phyloP scores from a whole-genome alignment of 495 filamentous ascomycete genomes.

The Lentithecium fluviatile region DNA sequence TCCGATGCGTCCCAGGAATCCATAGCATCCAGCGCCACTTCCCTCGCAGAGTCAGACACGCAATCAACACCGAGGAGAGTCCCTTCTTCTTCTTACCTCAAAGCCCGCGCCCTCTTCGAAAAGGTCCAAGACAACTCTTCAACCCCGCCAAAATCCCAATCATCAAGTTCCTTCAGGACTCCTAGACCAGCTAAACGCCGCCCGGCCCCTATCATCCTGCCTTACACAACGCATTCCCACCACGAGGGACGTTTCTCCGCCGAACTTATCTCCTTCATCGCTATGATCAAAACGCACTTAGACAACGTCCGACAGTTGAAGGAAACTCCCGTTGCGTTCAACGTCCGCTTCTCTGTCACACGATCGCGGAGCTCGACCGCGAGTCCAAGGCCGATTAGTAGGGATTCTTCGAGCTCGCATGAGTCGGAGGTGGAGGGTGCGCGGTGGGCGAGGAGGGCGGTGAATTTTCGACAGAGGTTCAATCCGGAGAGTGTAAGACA shows the following conservation, averaged over 20 bases:
- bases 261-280: constrained; percentile 7
- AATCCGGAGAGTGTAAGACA: constrained; percentile 16
- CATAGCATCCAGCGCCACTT: constrained; percentile 17
- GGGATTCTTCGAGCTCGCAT: constrained; percentile 13
- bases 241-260: constrained; percentile 7
- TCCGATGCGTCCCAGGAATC: constrained; percentile 23
- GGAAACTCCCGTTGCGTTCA: not conserved
- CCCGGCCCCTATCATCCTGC: constrained; percentile 10
- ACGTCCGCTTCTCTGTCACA: constrained; percentile 1
- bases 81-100: no score
- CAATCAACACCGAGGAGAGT: not conserved
- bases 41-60: constrained; percentile 11
- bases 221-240: not conserved
- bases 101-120: no score
- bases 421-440: constrained; percentile 5
- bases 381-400: constrained; percentile 6
- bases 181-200: not conserved
- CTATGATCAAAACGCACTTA: constrained; percentile 21
- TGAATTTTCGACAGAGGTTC: constrained; percentile 23
- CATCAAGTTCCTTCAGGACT: not conserved
- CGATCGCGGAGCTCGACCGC: constrained; percentile 11
- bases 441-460: constrained; percentile 3
- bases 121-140: not conserved
- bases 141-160: not conserved
- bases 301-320: constrained; percentile 13